phyloP scores from a whole-genome alignment of 352 stramenopile species.

The Globisporangium alternatum region DNA sequence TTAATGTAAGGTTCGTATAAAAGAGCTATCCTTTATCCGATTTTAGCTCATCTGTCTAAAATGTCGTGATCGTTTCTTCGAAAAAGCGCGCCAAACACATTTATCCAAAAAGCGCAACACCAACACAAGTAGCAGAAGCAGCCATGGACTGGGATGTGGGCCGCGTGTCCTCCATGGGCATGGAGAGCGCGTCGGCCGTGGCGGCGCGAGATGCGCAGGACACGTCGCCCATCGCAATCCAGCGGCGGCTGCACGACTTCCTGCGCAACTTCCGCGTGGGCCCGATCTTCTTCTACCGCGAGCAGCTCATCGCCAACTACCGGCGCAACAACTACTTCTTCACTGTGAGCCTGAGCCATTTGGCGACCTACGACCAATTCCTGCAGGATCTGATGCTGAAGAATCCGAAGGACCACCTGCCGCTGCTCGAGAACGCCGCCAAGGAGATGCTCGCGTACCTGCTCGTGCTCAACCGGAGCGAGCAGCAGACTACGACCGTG shows the following conservation, averaged over 20 bases:
- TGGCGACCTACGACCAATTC: slow-evolving; percentile 84
- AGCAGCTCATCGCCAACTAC: slow-evolving; percentile 86
- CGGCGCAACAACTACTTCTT: slow-evolving; percentile 72
- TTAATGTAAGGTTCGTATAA: too few species aligned
- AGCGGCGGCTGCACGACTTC: slow-evolving; percentile 74
- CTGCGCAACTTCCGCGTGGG: slow-evolving; percentile 87
- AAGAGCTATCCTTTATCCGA: too few species aligned
- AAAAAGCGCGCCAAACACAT: background rate
- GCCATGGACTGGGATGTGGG: slow-evolving; percentile 82
- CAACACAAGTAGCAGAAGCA: background rate
- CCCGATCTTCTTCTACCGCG: slow-evolving; percentile 86
- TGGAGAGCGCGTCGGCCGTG: slow-evolving; percentile 59
- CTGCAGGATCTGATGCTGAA: slow-evolving; percentile 85
- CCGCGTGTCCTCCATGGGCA: slow-evolving; percentile 76
- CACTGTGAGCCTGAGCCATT: slow-evolving; percentile 80
- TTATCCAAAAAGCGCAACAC: background rate
- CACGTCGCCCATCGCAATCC: slow-evolving; percentile 54
- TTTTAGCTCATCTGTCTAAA: too few species aligned
- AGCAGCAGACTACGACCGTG: slow-evolving; percentile 23
- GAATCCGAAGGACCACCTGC: slow-evolving; percentile 81
- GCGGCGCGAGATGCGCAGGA: slow-evolving; percentile 48
- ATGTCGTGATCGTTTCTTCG: background rate
- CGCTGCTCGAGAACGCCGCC: slow-evolving; percentile 80
- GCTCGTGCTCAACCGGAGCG: slow-evolving; percentile 47
- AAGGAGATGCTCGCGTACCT: slow-evolving; percentile 76